Conservation (phyloP, 805 yeast species). For the Candida ulmi region DNA sequence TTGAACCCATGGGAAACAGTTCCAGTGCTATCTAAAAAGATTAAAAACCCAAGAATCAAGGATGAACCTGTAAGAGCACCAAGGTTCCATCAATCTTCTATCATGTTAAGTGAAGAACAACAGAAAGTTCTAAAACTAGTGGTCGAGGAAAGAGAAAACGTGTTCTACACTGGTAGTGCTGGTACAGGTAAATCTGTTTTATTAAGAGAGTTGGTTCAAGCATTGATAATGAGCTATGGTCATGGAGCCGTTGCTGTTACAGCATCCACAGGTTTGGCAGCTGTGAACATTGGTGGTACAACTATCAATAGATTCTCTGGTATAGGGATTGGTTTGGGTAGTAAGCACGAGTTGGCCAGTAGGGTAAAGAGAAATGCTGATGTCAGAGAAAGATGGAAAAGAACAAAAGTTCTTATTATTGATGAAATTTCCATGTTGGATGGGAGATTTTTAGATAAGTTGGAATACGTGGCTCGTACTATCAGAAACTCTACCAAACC, state of each 20-base stretch:
- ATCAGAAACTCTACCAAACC: constrained; percentile 50
- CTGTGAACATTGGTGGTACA: constrained; percentile 86
- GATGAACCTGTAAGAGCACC: background rate
- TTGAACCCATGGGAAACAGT: constrained; percentile 1
- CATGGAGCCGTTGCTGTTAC: constrained; percentile 68
- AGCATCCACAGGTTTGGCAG: constrained; percentile 96
- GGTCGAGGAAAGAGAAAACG: constrained; percentile 42
- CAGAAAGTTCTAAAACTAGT: constrained; percentile 45
- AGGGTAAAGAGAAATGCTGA: constrained; percentile 42
- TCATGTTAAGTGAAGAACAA: constrained; percentile 42
- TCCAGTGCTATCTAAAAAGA: constrained; percentile 1
- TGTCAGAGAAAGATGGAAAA: constrained; percentile 53
- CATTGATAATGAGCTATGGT: constrained; percentile 39
- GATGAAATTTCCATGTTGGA: constrained; percentile 97
- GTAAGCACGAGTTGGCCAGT: constrained; percentile 28
- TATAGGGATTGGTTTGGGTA: constrained; percentile 65
- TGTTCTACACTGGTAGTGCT: constrained; percentile 80
- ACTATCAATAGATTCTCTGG: constrained; percentile 86
- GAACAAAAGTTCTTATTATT: constrained; percentile 64
- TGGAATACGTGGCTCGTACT: constrained; percentile 61
- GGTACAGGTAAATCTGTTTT: constrained; percentile 85
- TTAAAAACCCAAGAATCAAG: constrained; percentile 10
- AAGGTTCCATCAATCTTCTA: background rate
- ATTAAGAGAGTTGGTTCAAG: constrained; percentile 54
- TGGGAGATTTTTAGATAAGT: constrained; percentile 66